Conservation (phyloP, 73 alveolate genomes). For the Durusdinium trenchii region DNA sequence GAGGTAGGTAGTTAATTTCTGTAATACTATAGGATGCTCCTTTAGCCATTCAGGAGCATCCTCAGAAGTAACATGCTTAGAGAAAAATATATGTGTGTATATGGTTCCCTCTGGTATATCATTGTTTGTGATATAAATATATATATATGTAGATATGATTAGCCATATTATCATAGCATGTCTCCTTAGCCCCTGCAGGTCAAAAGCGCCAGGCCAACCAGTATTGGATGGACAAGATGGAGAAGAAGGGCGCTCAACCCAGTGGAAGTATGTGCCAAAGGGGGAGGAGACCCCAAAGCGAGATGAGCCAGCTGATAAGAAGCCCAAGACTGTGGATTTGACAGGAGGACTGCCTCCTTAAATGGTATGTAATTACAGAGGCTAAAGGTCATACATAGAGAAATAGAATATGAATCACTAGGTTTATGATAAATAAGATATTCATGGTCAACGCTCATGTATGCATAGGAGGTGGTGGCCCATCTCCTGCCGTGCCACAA, state of each 20-base stretch:
- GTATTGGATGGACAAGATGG: neutral
- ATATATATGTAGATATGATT: neutral
- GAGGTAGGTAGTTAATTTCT: neutral
- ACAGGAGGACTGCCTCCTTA: neutral
- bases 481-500: too few relatives aligned
- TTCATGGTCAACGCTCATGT: neutral
- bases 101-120: neutral
- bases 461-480: too few relatives aligned
- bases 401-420: too few relatives aligned
- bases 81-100: neutral
- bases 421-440: neutral
- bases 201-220: neutral
- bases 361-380: neutral
- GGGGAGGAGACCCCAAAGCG: slow-evolving; percentile 19
- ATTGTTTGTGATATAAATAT: neutral
- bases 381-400: too few relatives aligned
- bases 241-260: neutral
- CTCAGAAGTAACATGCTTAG: neutral
- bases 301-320: neutral
- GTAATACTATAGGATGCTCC: neutral
- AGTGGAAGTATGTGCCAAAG: neutral
- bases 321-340: neutral
- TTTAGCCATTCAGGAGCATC: neutral
- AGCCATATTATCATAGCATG: neutral
- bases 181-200: neutral